Base-by-base conservation (phyloP, 2,329 filamentous ascomycete species). In the Acrocalymma vagum region DNA sequence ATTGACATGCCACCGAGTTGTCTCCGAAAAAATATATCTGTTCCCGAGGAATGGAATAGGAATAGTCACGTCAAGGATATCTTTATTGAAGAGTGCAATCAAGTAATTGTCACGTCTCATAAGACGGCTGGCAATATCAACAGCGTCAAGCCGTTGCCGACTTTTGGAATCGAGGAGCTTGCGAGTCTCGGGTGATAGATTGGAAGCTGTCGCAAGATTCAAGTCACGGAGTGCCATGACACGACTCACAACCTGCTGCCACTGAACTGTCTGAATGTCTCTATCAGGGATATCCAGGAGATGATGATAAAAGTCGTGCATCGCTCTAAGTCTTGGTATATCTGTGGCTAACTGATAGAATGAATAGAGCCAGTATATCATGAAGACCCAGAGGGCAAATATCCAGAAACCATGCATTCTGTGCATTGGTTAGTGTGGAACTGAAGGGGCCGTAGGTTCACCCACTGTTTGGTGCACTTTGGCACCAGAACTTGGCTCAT, bases 61-160 rank as follows among this genome's bases (percentile, higher is more conserved):
- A 3, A 96, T 79, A 0, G 88, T 91, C 29, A 97, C 77, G 63
- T 99, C 86, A 27, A 99, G 72, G 24, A 97, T 83, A 47, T 97
- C 94, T 69, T 99, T 97, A 76, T 99, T 99, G 73, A 97, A 90
- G 60, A 99, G 78, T 4, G 94, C 94, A 59, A 99, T 96, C 49
- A 96, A 82, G 60, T 96, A 99, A 62, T 99, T 99, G 50, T 96
- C 93, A 62, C 90, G 88, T 44, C 94, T 86, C 94, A 99, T 97
- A 29, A 99, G 74, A 21, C 94, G 84, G 63, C 97, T 99, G 6
- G 94, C 94, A 66, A 99, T 97, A 62, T 96, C 94, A 60, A 96
- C 90, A 9, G 94, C 94, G 70, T 96, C 94, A 56, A 99, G 85
- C 48, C 93, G 82, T 71, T 97, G 90, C 67, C 96, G 95, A 15